Conservation (phyloP, 805 yeast genomes). For the Vanderwaltozyma polyspora region DNA sequence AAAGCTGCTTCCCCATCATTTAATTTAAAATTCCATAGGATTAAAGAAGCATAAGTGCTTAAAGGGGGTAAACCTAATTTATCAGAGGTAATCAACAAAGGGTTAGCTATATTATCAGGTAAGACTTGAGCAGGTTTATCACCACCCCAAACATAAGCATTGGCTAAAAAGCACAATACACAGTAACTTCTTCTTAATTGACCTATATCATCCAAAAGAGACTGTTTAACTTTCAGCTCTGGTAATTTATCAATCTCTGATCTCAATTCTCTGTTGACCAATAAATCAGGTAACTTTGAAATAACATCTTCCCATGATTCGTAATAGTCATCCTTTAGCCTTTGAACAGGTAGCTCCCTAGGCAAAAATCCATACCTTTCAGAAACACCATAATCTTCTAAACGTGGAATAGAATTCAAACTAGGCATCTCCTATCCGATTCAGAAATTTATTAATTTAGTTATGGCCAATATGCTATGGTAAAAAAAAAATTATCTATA, state of each 20-base stretch:
- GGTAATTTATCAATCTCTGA: constrained; percentile 55
- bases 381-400: constrained; percentile 61
- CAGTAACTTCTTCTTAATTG: constrained; percentile 75
- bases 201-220: constrained; percentile 26
- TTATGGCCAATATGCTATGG: too few relatives aligned
- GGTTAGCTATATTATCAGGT: constrained; percentile 60
- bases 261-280: constrained; percentile 55
- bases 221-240: constrained; percentile 35
- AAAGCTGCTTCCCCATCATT: constrained; percentile 33
- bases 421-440: too few relatives aligned
- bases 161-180: constrained; percentile 66
- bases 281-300: constrained; percentile 48
- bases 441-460: too few relatives aligned
- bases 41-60: constrained; percentile 77
- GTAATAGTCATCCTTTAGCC: constrained; percentile 51
- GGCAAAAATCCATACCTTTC: constrained; percentile 74
- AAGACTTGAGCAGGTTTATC: constrained; percentile 48
- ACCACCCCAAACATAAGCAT: constrained; percentile 85
- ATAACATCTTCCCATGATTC: constrained; percentile 70
- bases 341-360: constrained; percentile 45
- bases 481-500: too few relatives aligned
- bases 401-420: too few relatives aligned
- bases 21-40: constrained; percentile 78
- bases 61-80: constrained; percentile 69
- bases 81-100: constrained; percentile 50